Conservation (phyloP, 176 grass and related monocot species). For the Coix lacrymajobi region DNA sequence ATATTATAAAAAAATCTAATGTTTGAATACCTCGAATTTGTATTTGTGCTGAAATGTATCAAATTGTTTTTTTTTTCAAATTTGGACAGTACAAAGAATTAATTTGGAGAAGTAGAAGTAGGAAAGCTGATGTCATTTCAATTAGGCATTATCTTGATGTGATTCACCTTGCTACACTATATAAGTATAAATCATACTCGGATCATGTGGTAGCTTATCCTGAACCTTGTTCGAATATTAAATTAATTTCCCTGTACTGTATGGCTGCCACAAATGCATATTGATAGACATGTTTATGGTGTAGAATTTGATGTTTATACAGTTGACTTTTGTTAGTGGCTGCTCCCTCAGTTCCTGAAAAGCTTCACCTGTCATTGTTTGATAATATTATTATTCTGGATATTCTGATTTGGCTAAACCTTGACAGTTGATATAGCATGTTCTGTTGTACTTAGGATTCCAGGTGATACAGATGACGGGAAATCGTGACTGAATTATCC, state of each 20-base stretch:
- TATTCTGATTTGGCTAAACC: not conserved
- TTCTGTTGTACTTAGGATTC: not conserved
- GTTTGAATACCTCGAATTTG: not conserved
- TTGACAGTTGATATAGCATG: not conserved
- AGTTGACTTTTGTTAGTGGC: not conserved
- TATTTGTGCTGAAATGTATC: not conserved
- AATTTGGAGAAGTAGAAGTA: not conserved
- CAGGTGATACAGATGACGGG: not conserved
- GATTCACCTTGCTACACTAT: not conserved
- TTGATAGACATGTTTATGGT: not conserved
- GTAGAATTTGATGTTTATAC: not conserved
- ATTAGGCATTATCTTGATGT: not conserved
- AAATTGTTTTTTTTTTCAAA: not conserved
- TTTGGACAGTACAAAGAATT: not conserved
- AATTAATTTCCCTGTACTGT: not conserved
- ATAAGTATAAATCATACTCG: not conserved
- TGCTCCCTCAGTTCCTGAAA: not conserved
- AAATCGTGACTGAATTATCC: not conserved
- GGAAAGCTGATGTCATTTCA: not conserved
- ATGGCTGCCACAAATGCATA: not conserved
- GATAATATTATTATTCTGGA: not conserved
- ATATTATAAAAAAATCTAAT: not conserved
- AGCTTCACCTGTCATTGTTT: not conserved
- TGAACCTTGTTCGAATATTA: not conserved
- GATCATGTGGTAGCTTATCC: not conserved